These are phyloP conservation scores for Clausena lansium DNA, from an alignment of 345 rosid genomes.

Conservation along the genomic window DNA sequence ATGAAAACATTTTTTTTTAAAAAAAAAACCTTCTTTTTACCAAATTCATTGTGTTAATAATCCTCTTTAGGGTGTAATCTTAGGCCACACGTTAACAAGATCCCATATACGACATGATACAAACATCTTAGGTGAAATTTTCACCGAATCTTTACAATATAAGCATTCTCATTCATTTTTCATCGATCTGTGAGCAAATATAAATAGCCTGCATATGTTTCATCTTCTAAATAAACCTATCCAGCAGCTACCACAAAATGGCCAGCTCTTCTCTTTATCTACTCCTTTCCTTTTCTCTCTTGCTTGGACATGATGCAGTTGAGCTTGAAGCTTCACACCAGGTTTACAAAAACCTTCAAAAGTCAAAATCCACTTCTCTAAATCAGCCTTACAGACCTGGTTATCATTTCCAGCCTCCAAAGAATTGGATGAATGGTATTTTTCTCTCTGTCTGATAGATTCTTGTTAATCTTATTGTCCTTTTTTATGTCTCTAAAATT, in stretches of 20 bases:
- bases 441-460: neutral
- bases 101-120: no score
- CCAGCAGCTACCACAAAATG: neutral
- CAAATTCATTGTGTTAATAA: no score
- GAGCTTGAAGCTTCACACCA: no score
- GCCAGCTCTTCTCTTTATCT: conserved; percentile 14
- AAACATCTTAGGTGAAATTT: no score
- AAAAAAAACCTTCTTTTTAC: no score
- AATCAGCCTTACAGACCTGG: conserved; percentile 64
- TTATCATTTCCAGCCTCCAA: conserved; percentile 69
- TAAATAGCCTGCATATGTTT: neutral
- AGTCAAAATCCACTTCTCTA: conserved; percentile 18
- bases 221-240: neutral
- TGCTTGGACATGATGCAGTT: conserved; percentile 18
- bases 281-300: conserved; percentile 31
- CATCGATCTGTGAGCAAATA: no score
- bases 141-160: no score
- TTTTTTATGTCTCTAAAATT: neutral
- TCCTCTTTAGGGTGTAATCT: no score
- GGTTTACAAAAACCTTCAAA: neutral
- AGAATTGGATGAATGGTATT: conserved; percentile 74
- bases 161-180: no score
- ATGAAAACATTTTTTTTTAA: no score
- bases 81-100: no score
- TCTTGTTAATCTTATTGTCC: neutral